Evolutionary conservation across 208 protist species (phyloP), one percentile per base, ranked within the genome.

Genomic region (Trypanosoma mega): DNA sequence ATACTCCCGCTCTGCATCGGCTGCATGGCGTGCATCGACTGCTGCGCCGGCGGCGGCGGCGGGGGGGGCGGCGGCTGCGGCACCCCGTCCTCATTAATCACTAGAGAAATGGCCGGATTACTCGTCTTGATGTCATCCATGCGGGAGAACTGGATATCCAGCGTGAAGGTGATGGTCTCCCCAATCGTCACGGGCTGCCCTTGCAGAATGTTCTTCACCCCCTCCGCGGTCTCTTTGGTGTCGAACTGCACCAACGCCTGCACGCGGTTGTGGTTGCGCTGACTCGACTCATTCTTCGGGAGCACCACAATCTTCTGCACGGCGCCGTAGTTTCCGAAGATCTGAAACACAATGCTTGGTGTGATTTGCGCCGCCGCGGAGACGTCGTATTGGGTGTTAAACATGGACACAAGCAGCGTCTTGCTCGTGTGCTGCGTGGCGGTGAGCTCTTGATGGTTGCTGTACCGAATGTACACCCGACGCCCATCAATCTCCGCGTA

Each of bases 171-270:
- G 27, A 93, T 68, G 3, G 79, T 90, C 26, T 93, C 85, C 30
- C 85, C 88, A 41, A 97, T 76, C 9, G 85, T 94, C 12, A 97
- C 91, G 21, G 87, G 87, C 65, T 97, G 91, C 3, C 91, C 91
- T 59, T 97, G 91, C 20, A 97, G 64, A 24, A 84, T 91, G 64
- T 88, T 93, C 70, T 94, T 94, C 30, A 95, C 88, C 51, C 86
- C 74, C 63, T 94, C 91, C 5, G 91, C 87, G 2, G 76, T 82
- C 56, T 79, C 75, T 2, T 75, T 74, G 8, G 67, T 66, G 76
- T 91, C 78, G 58, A 97, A 97, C 74, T 97, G 91, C 27, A 97
- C 91, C 30, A 97, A 69, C 2, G 91, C 87, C 77, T 97, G 91
- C 9, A 95, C 80, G 39, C 91, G 82, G 74, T 94, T 93, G 75